Base-by-base conservation (phyloP, 306 rosid species). In the Alnus glutinosa region DNA sequence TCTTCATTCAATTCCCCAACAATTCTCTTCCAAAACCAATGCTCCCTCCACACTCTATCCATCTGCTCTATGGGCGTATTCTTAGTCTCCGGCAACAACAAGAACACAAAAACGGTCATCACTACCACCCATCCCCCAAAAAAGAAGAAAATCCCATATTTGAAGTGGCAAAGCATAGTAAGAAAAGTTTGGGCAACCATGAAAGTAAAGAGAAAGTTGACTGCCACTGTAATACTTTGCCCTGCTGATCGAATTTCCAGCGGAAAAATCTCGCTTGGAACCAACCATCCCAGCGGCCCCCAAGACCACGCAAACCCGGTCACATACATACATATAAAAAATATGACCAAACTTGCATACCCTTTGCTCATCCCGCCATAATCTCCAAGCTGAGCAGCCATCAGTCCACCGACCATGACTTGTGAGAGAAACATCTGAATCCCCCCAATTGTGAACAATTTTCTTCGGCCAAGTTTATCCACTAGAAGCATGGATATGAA, bases 231-330 rank as follows among this genome's bases (percentile, higher is more conserved):
- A 19, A 70, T 70, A 9, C 71, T 70, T 8, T 70, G 81, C 70
- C 81, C 76, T 0, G 37, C 36, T 9, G 76, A 70, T 59, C 81
- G 71, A 28, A 78, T 78, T 55, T 78, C 75, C 23, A 69, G 14
- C 2, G 75, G 81, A 19, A 78, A 78, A n/a, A 78, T 78, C 75
- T 78, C 81, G 19, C 81, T 78, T 19, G 69, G 51, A 12, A 78
- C 52, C 42, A 78, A 19, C 37, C 52, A 68, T 19, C 68, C 75
- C 4, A 78, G 6, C 13, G 81, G 75, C 13, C 75, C 81, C 81
- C 81, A 78, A 12, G 81, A 78, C 75, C 81, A 78, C 4, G 19
- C n/a, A 51, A 68, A 78, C 44, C 81, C 81, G 36, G 75, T 69
- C 0, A 78, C 70, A 30, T 68, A 78, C 2, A 78, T 16, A 6